Percentiles rank a stretch among this genome's conserved stretches.
phyloP scores from a whole-genome alignment of 106 monocot genomes.

The Allium sativum region DNA sequence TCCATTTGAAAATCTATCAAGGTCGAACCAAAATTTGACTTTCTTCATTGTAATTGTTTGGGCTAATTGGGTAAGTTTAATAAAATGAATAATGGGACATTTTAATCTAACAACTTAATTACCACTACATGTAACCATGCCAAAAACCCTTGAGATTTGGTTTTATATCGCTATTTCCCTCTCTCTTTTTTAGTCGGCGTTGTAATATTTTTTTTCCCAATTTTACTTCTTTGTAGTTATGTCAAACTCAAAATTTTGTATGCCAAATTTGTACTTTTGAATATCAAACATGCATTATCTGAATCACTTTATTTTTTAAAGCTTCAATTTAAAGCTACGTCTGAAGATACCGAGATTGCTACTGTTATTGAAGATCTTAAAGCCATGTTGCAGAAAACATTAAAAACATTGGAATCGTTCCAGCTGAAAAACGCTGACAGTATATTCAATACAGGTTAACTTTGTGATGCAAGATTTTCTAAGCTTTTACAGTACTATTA shows the following conservation, averaged over 20 bases:
- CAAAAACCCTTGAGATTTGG: background rate
- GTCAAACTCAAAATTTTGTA: no score
- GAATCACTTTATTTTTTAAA: conserved; percentile 9
- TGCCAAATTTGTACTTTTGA: no score
- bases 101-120: no score
- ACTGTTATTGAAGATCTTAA: conserved; percentile 26
- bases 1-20: no score
- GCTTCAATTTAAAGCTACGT: conserved; percentile 35
- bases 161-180: background rate
- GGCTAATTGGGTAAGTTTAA: no score
- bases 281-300: no score
- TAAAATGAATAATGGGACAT: no score
- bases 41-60: no score
- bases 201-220: background rate
- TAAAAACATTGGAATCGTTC: conserved; percentile 44
- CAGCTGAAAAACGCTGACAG: conserved; percentile 70
- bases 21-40: no score
- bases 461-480: background rate
- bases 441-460: conserved; percentile 71
- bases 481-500: background rate
- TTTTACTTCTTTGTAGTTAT: background rate
- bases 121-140: no score
- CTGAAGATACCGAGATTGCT: conserved; percentile 36
- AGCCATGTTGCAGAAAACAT: conserved; percentile 27
- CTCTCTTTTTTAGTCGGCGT: no score